A percentile compares a stretch with the other conserved stretches of the same genome.
Evolutionary conservation across 371 early-diverging fungal genomes (phyloP).

Genomic region (Syncephalis fuscata): DNA sequence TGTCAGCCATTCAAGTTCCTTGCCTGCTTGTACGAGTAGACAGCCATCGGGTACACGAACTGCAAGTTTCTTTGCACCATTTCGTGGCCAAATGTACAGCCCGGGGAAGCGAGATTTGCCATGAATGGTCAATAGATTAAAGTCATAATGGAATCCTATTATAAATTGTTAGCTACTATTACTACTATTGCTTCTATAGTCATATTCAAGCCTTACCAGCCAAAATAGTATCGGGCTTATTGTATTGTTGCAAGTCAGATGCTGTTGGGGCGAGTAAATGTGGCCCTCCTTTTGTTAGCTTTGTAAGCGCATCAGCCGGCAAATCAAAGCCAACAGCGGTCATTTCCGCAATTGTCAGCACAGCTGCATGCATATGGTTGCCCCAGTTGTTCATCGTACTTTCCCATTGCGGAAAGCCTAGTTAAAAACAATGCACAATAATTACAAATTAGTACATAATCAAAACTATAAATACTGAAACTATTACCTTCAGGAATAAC

Average conservation of each 20-base stretch:
- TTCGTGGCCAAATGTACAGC: conserved; percentile 47
- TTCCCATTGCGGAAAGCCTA: conserved; percentile 26
- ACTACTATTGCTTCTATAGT: not conserved
- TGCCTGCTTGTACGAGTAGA: conserved; percentile 51
- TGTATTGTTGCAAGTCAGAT: conserved; percentile 34
- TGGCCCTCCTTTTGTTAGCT: conserved; percentile 32
- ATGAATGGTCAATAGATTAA: conserved; percentile 53
- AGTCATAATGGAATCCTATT: conserved; percentile 32
- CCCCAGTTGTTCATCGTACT: conserved; percentile 45
- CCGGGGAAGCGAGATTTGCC: conserved; percentile 59
- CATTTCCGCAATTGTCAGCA: conserved; percentile 31
- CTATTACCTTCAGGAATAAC: conserved; percentile 38
- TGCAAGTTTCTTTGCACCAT: conserved; percentile 27
- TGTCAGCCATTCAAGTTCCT: conserved; percentile 47
- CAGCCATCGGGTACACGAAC: conserved; percentile 46
- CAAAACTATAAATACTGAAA: too few species aligned
- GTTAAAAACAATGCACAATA: not conserved
- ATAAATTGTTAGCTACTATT: not conserved
- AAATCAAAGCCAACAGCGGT: conserved; percentile 39
- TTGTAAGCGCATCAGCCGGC: conserved; percentile 23
- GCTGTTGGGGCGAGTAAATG: conserved; percentile 57
- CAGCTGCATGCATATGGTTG: conserved; percentile 27
- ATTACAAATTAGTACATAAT: not conserved
- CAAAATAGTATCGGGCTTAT: conserved; percentile 32
- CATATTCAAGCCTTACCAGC: too few species aligned